phyloP scores from a whole-genome alignment of 2,329 filamentous ascomycete genomes.

The Drechslerella dactyloides region DNA sequence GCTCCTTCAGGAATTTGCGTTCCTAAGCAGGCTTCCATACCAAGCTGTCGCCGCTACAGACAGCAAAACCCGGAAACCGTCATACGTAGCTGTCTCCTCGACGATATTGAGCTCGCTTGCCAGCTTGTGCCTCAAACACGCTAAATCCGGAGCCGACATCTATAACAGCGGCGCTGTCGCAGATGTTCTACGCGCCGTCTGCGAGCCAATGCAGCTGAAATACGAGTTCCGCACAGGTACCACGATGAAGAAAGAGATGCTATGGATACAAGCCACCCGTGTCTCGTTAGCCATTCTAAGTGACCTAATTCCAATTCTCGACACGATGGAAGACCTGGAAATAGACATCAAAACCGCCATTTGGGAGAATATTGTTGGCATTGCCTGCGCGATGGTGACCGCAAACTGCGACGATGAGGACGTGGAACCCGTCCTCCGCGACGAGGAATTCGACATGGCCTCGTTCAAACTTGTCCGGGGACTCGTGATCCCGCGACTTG shows the following conservation, averaged over 20 bases:
- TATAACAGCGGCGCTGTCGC: constrained; percentile 72
- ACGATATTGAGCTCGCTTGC: constrained; percentile 75
- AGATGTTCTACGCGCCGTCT: constrained; percentile 70
- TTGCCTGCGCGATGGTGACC: constrained; percentile 72
- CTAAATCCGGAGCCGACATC: constrained; percentile 67
- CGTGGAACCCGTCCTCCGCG: constrained; percentile 61
- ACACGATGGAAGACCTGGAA: constrained; percentile 60
- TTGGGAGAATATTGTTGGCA: constrained; percentile 73
- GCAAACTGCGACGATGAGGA: constrained; percentile 66
- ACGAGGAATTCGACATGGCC: constrained; percentile 81
- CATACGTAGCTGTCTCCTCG: constrained; percentile 89
- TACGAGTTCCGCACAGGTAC: constrained; percentile 76
- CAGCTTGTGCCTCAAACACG: constrained; percentile 66
- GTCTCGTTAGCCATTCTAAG: constrained; percentile 72
- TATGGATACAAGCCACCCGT: constrained; percentile 82
- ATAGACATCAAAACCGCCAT: constrained; percentile 63
- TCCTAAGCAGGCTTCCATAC: constrained; percentile 75
- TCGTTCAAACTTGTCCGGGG: constrained; percentile 73
- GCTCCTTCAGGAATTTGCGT: constrained; percentile 72
- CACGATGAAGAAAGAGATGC: constrained; percentile 61
- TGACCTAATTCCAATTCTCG: constrained; percentile 69
- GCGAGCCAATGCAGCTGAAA: constrained; percentile 75
- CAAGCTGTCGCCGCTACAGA: constrained; percentile 56
- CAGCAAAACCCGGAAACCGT: constrained; percentile 65
- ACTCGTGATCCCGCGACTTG: constrained; percentile 76